phyloP scores from a whole-genome alignment of 441 rosid species.

The Eruca vesicaria region DNA sequence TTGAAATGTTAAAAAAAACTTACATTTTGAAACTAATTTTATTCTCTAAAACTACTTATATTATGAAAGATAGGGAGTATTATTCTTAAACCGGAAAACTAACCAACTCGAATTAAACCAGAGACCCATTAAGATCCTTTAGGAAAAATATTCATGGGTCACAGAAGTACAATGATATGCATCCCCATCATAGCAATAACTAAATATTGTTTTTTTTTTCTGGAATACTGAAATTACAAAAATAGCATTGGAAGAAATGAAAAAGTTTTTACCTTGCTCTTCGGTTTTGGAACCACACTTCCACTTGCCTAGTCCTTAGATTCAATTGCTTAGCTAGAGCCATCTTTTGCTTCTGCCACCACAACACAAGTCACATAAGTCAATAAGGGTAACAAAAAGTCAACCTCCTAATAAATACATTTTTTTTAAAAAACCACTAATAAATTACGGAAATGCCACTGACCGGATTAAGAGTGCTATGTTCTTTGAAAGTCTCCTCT shows the following conservation, averaged over 20 bases:
- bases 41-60: no score
- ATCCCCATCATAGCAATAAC: conserved; percentile 22
- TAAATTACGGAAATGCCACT: conserved; percentile 40
- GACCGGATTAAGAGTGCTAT: conserved; percentile 80
- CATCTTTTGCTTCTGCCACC: conserved; percentile 74
- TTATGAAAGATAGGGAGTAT: no score
- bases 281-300: conserved; percentile 96
- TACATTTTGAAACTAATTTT: no score
- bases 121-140: not conserved
- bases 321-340: conserved; percentile 77
- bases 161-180: conserved; percentile 23
- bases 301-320: conserved; percentile 81
- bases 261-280: conserved; percentile 66
- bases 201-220: not conserved
- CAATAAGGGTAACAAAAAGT: not conserved
- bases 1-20: no score
- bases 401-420: not conserved
- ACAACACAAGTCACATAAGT: not conserved
- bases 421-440: not conserved
- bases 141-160: conserved; percentile 17
- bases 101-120: not conserved
- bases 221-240: not conserved
- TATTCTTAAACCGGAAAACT: not conserved
- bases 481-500: conserved; percentile 82
- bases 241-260: not conserved